phyloP scores from a whole-genome alignment of 352 stramenopile genomes.

The Pythium rhizo-oryzae region DNA sequence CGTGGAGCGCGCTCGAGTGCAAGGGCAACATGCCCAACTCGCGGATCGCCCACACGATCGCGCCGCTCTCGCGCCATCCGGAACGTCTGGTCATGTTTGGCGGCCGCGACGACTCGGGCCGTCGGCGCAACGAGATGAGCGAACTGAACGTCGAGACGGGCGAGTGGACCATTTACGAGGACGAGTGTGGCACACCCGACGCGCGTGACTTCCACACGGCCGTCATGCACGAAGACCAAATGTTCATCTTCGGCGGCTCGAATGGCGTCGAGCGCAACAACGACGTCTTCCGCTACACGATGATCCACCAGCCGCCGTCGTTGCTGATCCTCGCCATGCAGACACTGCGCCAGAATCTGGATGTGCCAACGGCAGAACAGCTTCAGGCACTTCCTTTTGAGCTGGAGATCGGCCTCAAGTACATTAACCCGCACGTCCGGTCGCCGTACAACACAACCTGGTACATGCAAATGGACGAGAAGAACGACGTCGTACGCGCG shows the following conservation, averaged over 20 bases:
- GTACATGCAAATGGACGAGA: conserved; percentile 54
- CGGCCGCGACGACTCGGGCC: conserved; percentile 70
- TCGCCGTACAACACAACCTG: conserved; percentile 67
- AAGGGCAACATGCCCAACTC: conserved; percentile 67
- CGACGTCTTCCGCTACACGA: conserved; percentile 72
- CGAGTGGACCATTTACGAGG: conserved; percentile 63
- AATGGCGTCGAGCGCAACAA: conserved; percentile 85
- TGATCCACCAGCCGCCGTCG: conserved; percentile 61
- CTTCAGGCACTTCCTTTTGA: conserved; percentile 61
- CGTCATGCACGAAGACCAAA: conserved; percentile 69
- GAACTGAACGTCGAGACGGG: conserved; percentile 65
- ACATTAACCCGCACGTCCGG: conserved; percentile 74
- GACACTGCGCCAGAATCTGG: conserved; percentile 49
- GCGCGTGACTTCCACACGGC: conserved; percentile 83
- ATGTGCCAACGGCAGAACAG: conserved; percentile 41
- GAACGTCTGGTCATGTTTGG: conserved; percentile 76
- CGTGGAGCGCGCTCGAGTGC: conserved; percentile 65
- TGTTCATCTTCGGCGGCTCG: conserved; percentile 84
- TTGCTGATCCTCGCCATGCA: conserved; percentile 77
- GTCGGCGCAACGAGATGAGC: conserved; percentile 69
- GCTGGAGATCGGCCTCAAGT: conserved; percentile 60
- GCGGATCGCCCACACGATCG: conserved; percentile 80
- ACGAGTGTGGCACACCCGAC: conserved; percentile 65
- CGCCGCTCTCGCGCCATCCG: conserved; percentile 47
- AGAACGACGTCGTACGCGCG: conserved; percentile 38